A percentile compares a stretch with the other conserved stretches of the same genome.
Evolutionary conservation across 805 yeast species (phyloP).

Genomic region (Torulaspora franciscae): DNA sequence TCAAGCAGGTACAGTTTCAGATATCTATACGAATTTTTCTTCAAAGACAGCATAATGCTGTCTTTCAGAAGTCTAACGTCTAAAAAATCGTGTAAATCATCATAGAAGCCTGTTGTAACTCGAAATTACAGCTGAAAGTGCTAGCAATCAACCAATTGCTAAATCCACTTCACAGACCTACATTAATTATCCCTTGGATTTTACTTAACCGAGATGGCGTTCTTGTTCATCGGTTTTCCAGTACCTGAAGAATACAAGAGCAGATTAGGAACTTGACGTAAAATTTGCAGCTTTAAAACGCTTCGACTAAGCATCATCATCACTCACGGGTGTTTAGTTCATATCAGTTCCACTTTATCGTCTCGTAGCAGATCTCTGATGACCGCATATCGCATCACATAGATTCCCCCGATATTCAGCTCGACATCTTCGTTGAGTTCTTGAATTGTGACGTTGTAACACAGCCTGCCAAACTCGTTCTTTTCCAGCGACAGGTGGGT

Average conservation of each 20-base stretch:
- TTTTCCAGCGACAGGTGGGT: slow-evolving; percentile 38
- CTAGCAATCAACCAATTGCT: slow-evolving; percentile 6
- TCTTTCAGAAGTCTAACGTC: slow-evolving; percentile 39
- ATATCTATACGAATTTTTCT: slow-evolving; percentile 30
- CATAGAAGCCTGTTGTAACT: slow-evolving; percentile 12
- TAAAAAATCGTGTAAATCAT: slow-evolving; percentile 32
- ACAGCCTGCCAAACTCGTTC: slow-evolving; percentile 35
- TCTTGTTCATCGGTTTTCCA: no score
- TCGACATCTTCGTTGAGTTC: slow-evolving; percentile 50
- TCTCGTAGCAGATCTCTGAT: slow-evolving; percentile 39
- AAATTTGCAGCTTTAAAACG: background rate
- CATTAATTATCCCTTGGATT: background rate
- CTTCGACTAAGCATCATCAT: background rate
- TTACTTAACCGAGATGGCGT: background rate
- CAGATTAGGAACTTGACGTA: background rate
- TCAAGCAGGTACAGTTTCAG: slow-evolving; percentile 12
- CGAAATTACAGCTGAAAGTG: background rate
- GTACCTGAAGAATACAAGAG: no score
- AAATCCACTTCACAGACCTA: background rate
- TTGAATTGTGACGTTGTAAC: slow-evolving; percentile 41
- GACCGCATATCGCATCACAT: slow-evolving; percentile 64
- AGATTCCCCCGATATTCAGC: slow-evolving; percentile 59
- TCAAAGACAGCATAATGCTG: slow-evolving; percentile 19
- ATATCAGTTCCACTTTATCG: slow-evolving; percentile 44
- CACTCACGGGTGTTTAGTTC: slow-evolving; percentile 5